Evolutionary conservation across 441 rosid genomes (phyloP).

Genomic region (Populus hybrid): DNA sequence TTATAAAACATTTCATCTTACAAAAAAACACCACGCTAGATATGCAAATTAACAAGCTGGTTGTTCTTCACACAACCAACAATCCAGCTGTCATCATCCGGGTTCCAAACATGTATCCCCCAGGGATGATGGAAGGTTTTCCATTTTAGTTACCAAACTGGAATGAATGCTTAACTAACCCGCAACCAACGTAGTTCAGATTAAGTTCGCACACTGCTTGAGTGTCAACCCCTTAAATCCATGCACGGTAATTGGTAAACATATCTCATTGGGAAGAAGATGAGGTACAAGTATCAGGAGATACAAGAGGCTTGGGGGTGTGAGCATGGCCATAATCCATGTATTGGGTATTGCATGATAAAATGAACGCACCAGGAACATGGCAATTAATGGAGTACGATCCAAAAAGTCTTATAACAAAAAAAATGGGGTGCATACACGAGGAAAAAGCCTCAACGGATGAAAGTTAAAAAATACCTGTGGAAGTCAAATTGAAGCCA

Average conservation of each 20-base stretch:
- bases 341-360: neutral
- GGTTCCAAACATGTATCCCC: too few relatives aligned
- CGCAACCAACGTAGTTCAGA: neutral
- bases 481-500: neutral
- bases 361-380: conserved; percentile 7
- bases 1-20: too few relatives aligned
- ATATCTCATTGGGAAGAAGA: too few relatives aligned
- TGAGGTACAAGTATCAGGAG: too few relatives aligned
- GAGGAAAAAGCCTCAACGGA: neutral
- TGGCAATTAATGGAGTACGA: neutral
- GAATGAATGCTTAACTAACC: neutral
- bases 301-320: neutral
- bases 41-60: neutral
- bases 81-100: neutral
- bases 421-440: neutral
- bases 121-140: neutral
- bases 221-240: neutral
- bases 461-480: neutral
- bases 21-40: too few relatives aligned
- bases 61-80: neutral
- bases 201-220: neutral
- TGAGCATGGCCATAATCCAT: neutral
- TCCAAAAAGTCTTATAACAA: neutral
- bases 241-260: neutral
- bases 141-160: neutral